Evolutionary conservation across 305 asterid genomes (phyloP), one percentile per base, ranked within the genome.

Genomic region (Rubia tinctorum): DNA sequence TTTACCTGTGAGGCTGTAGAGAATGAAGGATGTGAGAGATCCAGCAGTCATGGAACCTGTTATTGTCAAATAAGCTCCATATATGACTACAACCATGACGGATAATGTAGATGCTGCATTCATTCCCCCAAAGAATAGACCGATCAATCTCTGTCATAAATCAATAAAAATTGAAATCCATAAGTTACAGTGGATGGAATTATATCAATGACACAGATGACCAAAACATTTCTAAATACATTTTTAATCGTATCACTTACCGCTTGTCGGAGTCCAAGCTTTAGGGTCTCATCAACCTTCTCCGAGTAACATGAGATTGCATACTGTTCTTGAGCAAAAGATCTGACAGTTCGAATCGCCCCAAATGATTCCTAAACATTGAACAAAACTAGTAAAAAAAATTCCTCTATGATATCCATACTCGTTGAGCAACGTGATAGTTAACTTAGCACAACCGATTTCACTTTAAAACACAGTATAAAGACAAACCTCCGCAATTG

Each of bases 261-360:
- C 67, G 97, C 96, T 79, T 87, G 97, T 79, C 71, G 80, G 70
- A 92, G 89, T 68, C 97, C 97, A 71, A 92, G 97, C 73, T 86
- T 84, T 80, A 92, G 81, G 39, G 97, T 88, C 82, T 92, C 96
- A 1, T 88, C 95, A 61, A 92, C 95, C 78, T 92, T 92, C 83
- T 83, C 90, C n/a, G 97, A 83, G 77, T 92, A 92, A 59, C 91
- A 85, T 72, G 90, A 75, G 73, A 76, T 82, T 79, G 86, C 95
- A 75, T 86, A 88, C 58, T 83, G 81, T 79, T 90, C 97, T 75
- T 88, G 96, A 23, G 97, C 96, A 84, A 92, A 92, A 66, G 96
- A 92, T 85, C 96, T 86, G 73, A 92, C 97, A 0, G 97, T 92
- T 63, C 96, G 93, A 61, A 92, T 76, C 6, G 96, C 96, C 55